Base-by-base conservation (phyloP, 495 filamentous ascomycete genomes). In the Niebla homalea region DNA sequence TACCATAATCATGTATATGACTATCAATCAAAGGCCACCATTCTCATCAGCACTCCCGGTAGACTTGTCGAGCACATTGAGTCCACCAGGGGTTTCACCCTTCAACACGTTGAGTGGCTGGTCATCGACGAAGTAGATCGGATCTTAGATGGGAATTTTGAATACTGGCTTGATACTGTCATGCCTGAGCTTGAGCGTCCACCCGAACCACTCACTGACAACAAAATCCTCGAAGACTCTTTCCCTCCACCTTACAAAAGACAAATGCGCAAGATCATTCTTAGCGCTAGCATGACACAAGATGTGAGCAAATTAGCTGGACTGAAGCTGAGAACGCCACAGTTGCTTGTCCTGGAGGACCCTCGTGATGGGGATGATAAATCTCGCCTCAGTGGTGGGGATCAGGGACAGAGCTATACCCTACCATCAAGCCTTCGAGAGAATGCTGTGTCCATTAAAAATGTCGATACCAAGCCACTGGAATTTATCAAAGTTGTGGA, bases 41-140 rank as follows among this genome's bases (percentile, higher is more conserved):
- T 98, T 49, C 77, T 98, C 12, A 85, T 98, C 35, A 89, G 83
- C 60, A 98, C 92, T 0, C 92, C 92, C 0, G 92, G 93, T 50
- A 76, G 92, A 40, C 73, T 98, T 8, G 87, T 98, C 21, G 89
- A 97, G 59, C 87, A 98, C 67, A 71, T 96, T 48, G 79, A 80
- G 49, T 76, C 80, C 53, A 95, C 92, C 3, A 76, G 77, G 11
- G 85, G 90, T 2, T 94, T 94, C 59, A 78, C 72, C 3, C 69
- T 89, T 43, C 71, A 81, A 32, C 74, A 82, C 64, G 72, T 92
- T 5, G 75, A 81, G 54, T 97, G 87, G 88, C 72, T 90, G 18
- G 78, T 94, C 18, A 84, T 97, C 26, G 92, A 98, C 59, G 92
- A 98, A 67, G 92, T 89, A 0, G 92, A 97, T 64, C 80, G 89